Percentiles rank a stretch among this genome's conserved stretches.
phyloP scores from a whole-genome alignment of 768 basidiomycete genomes.

The Amanita rubescens region DNA sequence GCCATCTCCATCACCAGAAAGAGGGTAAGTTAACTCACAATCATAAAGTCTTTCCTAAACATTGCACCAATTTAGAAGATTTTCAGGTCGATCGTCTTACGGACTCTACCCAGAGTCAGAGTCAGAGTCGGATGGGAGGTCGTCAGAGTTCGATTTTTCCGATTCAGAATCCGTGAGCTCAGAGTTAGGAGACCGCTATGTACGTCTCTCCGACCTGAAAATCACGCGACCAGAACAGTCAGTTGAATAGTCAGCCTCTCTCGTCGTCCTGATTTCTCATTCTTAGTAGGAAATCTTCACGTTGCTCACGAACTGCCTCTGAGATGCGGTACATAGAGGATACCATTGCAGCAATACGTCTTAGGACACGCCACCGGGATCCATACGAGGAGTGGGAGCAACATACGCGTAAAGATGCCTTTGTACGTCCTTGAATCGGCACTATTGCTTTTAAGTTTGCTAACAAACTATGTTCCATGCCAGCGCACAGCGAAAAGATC shows the following conservation, averaged over 20 bases:
- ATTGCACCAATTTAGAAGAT: conserved; percentile 8
- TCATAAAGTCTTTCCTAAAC: neutral
- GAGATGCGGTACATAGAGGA: conserved; percentile 40
- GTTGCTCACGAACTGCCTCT: conserved; percentile 31
- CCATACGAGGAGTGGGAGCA: conserved; percentile 55
- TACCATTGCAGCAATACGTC: conserved; percentile 43
- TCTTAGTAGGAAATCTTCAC: conserved; percentile 13
- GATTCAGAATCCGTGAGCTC: conserved; percentile 20
- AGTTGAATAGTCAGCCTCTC: neutral
- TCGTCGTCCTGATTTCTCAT: conserved; percentile 4
- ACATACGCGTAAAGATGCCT: conserved; percentile 42
- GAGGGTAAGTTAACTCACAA: conserved; percentile 22
- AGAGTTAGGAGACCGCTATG: conserved; percentile 21
- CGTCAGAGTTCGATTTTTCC: conserved; percentile 21
- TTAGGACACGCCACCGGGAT: conserved; percentile 44
- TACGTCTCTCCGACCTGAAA: conserved; percentile 28
- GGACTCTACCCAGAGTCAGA: conserved; percentile 48
- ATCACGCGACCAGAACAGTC: conserved; percentile 26
- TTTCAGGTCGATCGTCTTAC: conserved; percentile 34
- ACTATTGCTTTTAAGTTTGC: neutral
- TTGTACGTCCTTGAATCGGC: conserved; percentile 27
- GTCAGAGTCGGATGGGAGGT: conserved; percentile 19
- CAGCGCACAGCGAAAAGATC: conserved; percentile 41
- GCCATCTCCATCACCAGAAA: conserved; percentile 39
- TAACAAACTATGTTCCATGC: neutral